Conservation (phyloP, 805 yeast genomes). For the Wickerhamomyces chaumierensis region DNA sequence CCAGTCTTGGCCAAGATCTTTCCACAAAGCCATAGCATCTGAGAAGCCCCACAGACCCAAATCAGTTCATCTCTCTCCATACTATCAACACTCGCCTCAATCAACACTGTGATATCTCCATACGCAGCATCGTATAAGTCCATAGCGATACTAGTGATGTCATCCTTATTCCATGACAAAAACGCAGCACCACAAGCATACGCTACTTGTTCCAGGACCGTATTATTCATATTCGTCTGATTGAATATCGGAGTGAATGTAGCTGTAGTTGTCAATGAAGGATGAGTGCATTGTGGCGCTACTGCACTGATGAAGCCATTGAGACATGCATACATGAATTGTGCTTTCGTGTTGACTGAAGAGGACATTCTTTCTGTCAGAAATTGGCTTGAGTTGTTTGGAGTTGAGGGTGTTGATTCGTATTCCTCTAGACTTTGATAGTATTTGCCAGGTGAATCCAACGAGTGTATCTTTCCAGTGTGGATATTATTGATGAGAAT, state of each 20-base stretch:
- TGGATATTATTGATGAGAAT: too few species aligned
- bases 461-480: background rate
- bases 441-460: background rate
- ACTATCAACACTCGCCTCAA: background rate
- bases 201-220: conserved; percentile 23
- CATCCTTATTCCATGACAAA: conserved; percentile 22
- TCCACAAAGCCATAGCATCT: conserved; percentile 27
- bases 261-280: conserved; percentile 27
- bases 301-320: conserved; percentile 29
- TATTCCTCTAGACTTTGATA: background rate
- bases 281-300: conserved; percentile 31
- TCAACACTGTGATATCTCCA: background rate
- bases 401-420: conserved; percentile 1
- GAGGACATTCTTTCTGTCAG: background rate
- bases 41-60: conserved; percentile 30
- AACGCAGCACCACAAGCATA: conserved; percentile 31
- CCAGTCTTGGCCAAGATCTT: conserved; percentile 19
- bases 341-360: background rate
- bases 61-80: conserved; percentile 8
- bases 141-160: conserved; percentile 15
- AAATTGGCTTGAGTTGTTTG: background rate
- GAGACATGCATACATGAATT: conserved; percentile 20
- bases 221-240: conserved; percentile 9
- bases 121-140: conserved; percentile 14
- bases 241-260: conserved; percentile 27